phyloP scores from a whole-genome alignment of 345 rosid species.

The Salix dunnii region DNA sequence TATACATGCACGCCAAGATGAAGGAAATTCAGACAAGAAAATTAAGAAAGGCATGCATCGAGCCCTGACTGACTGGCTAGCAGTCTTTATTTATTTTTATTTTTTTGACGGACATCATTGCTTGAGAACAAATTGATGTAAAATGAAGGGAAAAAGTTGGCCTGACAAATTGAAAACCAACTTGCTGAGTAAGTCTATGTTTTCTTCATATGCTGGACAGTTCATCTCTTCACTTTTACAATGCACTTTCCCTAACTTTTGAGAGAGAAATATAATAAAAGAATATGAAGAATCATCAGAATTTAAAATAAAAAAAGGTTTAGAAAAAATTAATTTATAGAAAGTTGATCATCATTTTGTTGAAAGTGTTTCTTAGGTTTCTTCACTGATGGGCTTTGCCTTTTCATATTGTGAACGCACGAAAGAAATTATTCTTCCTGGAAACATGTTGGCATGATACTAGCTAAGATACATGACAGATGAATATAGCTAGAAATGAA shows the following conservation, averaged over 20 bases:
- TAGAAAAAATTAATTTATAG: background rate
- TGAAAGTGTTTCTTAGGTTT: background rate
- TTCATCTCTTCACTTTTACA: conserved; percentile 16
- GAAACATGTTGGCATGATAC: background rate
- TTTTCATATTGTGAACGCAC: background rate
- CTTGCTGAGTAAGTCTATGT: background rate
- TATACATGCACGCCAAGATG: background rate
- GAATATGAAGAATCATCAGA: background rate
- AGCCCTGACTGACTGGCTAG: background rate
- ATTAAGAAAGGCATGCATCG: background rate
- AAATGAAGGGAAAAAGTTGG: background rate
- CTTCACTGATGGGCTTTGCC: conserved; percentile 5
- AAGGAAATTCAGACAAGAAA: background rate
- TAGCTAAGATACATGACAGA: too few species aligned
- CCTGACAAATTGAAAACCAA: background rate
- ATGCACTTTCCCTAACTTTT: background rate
- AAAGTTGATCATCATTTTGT: background rate
- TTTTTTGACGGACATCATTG: background rate
- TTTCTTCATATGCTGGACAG: conserved; percentile 25
- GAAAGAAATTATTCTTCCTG: background rate
- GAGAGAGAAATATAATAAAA: conserved; percentile 6
- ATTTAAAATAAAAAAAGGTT: too few species aligned
- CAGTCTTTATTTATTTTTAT: background rate
- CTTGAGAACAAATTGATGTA: background rate
- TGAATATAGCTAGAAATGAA: too few species aligned